phyloP scores from a whole-genome alignment of 2,329 filamentous ascomycete genomes.

The Reticulascus tulasneorum region DNA sequence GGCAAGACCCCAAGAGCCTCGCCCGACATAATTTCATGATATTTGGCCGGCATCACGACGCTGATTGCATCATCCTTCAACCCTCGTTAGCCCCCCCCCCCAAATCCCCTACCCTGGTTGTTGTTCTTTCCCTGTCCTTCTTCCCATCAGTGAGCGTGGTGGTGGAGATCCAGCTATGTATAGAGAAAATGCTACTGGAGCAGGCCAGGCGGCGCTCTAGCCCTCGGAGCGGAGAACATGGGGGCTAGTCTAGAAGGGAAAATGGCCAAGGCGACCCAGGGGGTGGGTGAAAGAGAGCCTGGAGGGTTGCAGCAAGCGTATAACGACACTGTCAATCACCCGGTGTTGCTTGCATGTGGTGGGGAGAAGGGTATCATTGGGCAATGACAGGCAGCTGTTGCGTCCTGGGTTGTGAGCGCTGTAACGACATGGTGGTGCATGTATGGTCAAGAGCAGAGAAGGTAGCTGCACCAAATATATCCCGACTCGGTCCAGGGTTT shows the following conservation, averaged over 20 bases:
- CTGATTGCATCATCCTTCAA: slow-evolving; percentile 14
- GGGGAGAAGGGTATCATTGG: too few species aligned
- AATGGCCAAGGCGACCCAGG: too few species aligned
- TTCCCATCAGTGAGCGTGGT: background rate
- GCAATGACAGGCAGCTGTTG: too few species aligned
- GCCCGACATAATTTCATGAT: slow-evolving; percentile 12
- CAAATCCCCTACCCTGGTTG: background rate
- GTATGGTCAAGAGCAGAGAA: too few species aligned
- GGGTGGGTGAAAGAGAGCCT: too few species aligned
- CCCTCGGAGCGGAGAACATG: background rate
- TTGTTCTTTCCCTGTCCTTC: slow-evolving; percentile 5
- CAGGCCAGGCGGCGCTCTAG: background rate
- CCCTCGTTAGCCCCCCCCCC: background rate
- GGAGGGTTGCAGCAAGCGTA: too few species aligned
- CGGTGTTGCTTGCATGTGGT: too few species aligned
- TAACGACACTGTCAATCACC: too few species aligned
- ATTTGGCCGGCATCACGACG: slow-evolving; percentile 8
- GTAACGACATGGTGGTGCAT: too few species aligned
- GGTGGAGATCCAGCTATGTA: background rate
- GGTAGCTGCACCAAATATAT: too few species aligned
- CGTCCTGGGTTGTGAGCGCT: too few species aligned
- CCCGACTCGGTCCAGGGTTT: too few species aligned
- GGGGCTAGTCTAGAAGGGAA: background rate
- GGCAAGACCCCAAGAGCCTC: slow-evolving; percentile 18
- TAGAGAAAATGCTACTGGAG: background rate